Conservation (phyloP, 495 filamentous ascomycete genomes). For the Lasiosphaeriaceae sp. region DNA sequence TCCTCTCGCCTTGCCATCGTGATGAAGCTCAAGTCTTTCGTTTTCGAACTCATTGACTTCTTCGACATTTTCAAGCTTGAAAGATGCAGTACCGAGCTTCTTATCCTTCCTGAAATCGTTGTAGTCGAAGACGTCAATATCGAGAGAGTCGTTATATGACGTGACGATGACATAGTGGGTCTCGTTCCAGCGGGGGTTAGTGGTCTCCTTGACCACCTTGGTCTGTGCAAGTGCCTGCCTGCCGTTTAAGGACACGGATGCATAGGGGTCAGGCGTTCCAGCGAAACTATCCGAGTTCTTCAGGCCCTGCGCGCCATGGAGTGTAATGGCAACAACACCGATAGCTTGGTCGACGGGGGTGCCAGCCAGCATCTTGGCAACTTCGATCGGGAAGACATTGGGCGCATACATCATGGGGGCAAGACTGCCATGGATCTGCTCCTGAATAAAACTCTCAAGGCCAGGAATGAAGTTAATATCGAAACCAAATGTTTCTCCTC, state of each 20-base stretch:
- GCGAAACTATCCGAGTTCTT: conserved; percentile 94
- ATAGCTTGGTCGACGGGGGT: conserved; percentile 93
- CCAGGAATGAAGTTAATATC: conserved; percentile 99
- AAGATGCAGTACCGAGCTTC: conserved; percentile 82
- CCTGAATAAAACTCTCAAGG: conserved; percentile 86
- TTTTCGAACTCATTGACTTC: conserved; percentile 75
- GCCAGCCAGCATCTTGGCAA: conserved; percentile 98
- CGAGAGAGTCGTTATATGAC: conserved; percentile 79
- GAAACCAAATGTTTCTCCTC: conserved; percentile 91
- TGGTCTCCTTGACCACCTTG: conserved; percentile 78
- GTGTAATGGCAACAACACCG: conserved; percentile 84
- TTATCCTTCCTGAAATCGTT: conserved; percentile 97
- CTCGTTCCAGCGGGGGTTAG: conserved; percentile 91
- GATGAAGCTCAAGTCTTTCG: conserved; percentile 74
- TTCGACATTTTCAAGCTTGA: conserved; percentile 77
- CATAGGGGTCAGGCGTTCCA: conserved; percentile 91
- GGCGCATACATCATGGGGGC: conserved; percentile 96
- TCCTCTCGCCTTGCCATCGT: conserved; percentile 80
- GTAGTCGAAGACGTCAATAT: conserved; percentile 81
- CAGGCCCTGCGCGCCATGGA: conserved; percentile 85
- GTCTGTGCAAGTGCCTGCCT: conserved; percentile 77
- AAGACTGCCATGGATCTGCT: conserved; percentile 89
- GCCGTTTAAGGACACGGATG: conserved; percentile 79
- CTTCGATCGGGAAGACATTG: conserved; percentile 96
- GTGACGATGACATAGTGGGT: conserved; percentile 93